Conservation (phyloP, 352 stramenopile genomes). For the Globisporangium mamillatum region DNA sequence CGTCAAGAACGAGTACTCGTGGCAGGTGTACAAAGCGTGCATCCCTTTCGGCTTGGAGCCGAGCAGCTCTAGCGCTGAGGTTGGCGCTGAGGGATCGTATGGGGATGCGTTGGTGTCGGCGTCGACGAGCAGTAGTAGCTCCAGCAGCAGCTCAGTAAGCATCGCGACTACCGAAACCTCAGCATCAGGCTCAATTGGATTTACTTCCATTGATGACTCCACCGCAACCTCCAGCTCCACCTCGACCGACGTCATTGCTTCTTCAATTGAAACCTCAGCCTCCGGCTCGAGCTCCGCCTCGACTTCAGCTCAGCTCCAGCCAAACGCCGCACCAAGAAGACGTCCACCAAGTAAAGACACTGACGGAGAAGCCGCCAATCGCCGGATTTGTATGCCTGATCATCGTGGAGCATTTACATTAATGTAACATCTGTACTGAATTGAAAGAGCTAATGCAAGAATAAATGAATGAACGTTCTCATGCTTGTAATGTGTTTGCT, state of each 20-base stretch:
- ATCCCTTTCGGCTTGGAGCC: not conserved
- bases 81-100: not conserved
- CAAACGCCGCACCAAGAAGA: not conserved
- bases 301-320: not conserved
- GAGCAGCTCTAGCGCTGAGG: not conserved
- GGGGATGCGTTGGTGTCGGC: too few species aligned
- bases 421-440: too few species aligned
- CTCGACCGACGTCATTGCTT: not conserved
- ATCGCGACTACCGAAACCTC: not conserved
- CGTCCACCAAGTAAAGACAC: not conserved
- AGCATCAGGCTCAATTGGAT: not conserved
- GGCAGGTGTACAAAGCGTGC: constrained; percentile 56
- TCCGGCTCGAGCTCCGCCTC: not conserved
- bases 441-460: too few species aligned
- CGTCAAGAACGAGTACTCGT: constrained; percentile 46
- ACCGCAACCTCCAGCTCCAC: not conserved
- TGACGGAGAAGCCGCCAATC: not conserved
- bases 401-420: too few species aligned
- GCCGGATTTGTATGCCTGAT: too few species aligned
- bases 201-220: not conserved
- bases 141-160: not conserved
- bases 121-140: not conserved
- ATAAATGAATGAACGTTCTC: too few species aligned
- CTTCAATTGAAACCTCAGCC: not conserved
- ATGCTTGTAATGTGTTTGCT: too few species aligned